Conservation (phyloP, 2,329 filamentous ascomycete species). For the Eutypella sp. region DNA sequence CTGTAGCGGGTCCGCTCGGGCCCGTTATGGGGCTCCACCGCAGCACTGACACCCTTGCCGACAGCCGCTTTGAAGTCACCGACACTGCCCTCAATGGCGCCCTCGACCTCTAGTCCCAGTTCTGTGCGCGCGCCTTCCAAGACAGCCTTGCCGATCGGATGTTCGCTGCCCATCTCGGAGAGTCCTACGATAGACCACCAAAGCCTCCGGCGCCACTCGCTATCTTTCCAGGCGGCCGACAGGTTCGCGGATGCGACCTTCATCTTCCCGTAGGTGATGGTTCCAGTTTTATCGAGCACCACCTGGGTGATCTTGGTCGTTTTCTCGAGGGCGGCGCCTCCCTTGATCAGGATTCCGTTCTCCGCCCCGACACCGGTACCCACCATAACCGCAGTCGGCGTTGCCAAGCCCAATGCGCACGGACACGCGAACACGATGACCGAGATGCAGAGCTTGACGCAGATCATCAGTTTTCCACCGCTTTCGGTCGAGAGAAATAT, state of each 20-base stretch:
- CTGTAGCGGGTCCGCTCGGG: conserved; percentile 67
- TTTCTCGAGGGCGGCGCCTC: conserved; percentile 84
- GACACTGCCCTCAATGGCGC: conserved; percentile 73
- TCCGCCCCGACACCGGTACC: conserved; percentile 95
- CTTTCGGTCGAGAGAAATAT: conserved; percentile 78
- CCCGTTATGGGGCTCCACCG: conserved; percentile 69
- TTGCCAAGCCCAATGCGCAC: conserved; percentile 91
- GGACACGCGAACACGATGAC: conserved; percentile 98
- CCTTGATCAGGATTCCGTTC: conserved; percentile 96
- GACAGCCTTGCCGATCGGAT: conserved; percentile 90
- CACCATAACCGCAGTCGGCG: conserved; percentile 97
- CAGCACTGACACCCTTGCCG: conserved; percentile 78
- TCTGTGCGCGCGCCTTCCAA: conserved; percentile 69
- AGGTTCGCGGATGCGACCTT: conserved; percentile 72
- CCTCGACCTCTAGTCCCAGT: conserved; percentile 67
- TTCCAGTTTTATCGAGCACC: conserved; percentile 94
- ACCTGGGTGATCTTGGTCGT: conserved; percentile 87
- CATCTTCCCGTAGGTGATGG: conserved; percentile 93
- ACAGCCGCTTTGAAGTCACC: conserved; percentile 80
- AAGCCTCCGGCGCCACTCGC: conserved; percentile 62
- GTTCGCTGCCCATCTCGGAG: conserved; percentile 93
- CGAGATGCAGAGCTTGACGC: conserved; percentile 93
- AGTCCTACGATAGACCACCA: conserved; percentile 97
- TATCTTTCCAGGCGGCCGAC: conserved; percentile 63
- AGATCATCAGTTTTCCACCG: conserved; percentile 93